Evolutionary conservation across 2,329 filamentous ascomycete species (phyloP).

Genomic region (Claviceps arundinis): DNA sequence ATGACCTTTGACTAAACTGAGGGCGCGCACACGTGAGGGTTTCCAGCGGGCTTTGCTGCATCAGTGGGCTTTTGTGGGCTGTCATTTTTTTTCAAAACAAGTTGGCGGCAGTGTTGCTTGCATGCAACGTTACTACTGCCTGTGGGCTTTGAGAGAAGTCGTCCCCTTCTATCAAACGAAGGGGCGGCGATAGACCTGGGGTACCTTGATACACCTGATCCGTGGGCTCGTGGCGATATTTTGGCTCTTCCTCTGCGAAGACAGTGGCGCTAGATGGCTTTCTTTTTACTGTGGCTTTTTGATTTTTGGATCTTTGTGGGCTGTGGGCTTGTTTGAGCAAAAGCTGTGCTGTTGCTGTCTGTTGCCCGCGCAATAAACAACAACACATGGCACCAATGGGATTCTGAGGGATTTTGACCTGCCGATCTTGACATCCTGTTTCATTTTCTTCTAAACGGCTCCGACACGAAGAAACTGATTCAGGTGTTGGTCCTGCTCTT

Average conservation of each 20-base stretch:
- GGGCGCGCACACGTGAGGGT: constrained; percentile 25
- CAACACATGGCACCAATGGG: constrained; percentile 18
- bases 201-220: constrained; percentile 32
- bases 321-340: constrained; percentile 2
- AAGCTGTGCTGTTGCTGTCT: no score
- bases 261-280: constrained; percentile 15
- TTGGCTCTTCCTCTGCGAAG: constrained; percentile 4
- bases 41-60: constrained; percentile 27
- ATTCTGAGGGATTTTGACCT: constrained; percentile 27
- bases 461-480: not conserved
- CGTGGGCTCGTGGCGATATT: constrained; percentile 24
- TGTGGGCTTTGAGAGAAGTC: constrained; percentile 43
- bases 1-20: constrained; percentile 47
- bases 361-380: no score
- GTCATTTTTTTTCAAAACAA: constrained; percentile 32
- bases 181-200: constrained; percentile 41
- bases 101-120: constrained; percentile 17
- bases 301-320: constrained; percentile 11
- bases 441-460: not conserved
- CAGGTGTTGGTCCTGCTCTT: not conserved
- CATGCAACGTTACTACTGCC: constrained; percentile 5
- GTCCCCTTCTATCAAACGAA: constrained; percentile 27
- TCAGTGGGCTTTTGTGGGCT: constrained; percentile 38
- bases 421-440: constrained; percentile 11
- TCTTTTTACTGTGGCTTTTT: constrained; percentile 20